phyloP scores from a whole-genome alignment of 192 early-diverging fungal genomes.

The Gigaspora rosea region DNA sequence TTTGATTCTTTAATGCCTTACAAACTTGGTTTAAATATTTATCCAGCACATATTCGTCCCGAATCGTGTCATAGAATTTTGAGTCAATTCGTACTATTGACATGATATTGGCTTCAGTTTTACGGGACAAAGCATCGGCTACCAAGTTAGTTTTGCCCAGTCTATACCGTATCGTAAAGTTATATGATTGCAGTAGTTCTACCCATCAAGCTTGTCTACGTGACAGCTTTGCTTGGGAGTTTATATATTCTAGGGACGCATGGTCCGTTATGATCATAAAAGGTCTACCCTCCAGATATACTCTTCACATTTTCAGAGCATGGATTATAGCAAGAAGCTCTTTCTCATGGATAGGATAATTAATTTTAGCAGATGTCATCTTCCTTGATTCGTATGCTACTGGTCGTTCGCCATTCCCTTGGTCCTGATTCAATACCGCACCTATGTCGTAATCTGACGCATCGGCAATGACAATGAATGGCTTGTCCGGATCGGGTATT shows the following conservation, averaged over 20 bases:
- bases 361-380: conserved; percentile 27
- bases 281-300: conserved; percentile 20
- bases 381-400: conserved; percentile 39
- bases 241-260: conserved; percentile 30
- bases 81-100: not conserved
- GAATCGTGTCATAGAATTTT: no score
- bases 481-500: not conserved
- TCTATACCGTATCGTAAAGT: conserved; percentile 1
- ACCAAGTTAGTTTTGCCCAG: conserved; percentile 5
- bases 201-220: conserved; percentile 23
- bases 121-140: not conserved
- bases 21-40: no score
- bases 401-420: conserved; percentile 15
- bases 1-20: no score
- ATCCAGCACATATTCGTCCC: no score
- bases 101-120: not conserved
- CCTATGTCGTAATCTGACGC: conserved; percentile 34
- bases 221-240: conserved; percentile 26
- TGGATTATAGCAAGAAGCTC: conserved; percentile 25
- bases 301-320: conserved; percentile 17
- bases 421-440: conserved; percentile 30
- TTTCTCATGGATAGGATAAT: conserved; percentile 38
- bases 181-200: conserved; percentile 11
- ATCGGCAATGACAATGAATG: conserved; percentile 28
- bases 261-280: conserved; percentile 22